Evolutionary conservation across 768 basidiomycete species (phyloP), one percentile per base, ranked within the genome.

Genomic region (Arthromyces matolae): DNA sequence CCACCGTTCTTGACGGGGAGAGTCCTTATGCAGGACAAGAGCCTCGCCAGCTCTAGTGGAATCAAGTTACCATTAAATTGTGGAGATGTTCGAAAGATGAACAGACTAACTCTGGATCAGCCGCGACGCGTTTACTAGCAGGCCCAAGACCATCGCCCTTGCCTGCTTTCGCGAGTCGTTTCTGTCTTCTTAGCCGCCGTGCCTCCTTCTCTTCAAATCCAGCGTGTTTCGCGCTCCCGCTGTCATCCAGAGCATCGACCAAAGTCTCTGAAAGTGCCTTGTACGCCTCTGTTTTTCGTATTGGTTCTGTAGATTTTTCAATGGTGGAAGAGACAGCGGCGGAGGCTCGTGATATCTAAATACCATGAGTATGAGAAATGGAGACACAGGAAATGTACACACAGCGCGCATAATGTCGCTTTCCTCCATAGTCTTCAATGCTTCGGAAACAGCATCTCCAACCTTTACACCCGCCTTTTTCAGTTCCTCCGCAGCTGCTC

Each of bases 161-260:
- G 5, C 95, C 96, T 4, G 91, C 89, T 66, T 94, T 95, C 45
- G 76, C 83, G 14, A 96, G 75, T 28, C 96, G 81, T 39, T 75
- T 71, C 64, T 93, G 86, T 47, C 96, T 71, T 50, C 93, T 78
- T 49, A 80, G 68, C 59, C 96, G 74, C 41, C 96, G 81, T 16
- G 83, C 87, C 62, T 98, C 96, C 63, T 88, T 92, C 64, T 96
- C 94, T 64, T 95, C 92, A 54, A 93, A 97, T 0, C 96, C 96
- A 40, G 91, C 94, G 66, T 95, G 91, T 56, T 93, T 92, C 3
- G 92, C 88, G 54, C 85, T 91, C 4, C 89, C 89, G 47, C 88
- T 90, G 65, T 98, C 94, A 52, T 98, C 93, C 32, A 99, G 75
- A 3, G 93, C 91, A 53, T 99, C 96, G 4, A 93, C 71, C 12